These are phyloP conservation scores for Barnettozyma wickerhamii DNA, from an alignment of 805 yeast species.

Conservation along the genomic window DNA sequence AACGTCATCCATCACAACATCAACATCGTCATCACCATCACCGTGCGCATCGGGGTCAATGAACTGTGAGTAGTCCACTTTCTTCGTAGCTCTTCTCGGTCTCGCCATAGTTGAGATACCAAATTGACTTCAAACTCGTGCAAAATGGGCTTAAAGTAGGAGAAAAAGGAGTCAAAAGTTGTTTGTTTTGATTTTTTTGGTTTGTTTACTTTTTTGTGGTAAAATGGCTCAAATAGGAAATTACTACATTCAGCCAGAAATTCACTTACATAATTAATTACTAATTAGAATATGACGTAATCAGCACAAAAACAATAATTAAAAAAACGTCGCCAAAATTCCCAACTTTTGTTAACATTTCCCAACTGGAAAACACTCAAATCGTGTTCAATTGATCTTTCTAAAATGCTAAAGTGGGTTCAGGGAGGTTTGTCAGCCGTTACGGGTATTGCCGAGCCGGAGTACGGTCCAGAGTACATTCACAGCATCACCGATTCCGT, in stretches of 20 bases:
- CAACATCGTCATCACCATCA: conserved; percentile 13
- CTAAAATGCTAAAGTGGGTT: conserved; percentile 69
- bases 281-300: no score
- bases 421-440: conserved; percentile 88
- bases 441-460: conserved; percentile 97
- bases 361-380: no score
- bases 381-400: no score
- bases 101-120: conserved; percentile 1
- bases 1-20: conserved; percentile 2
- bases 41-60: conserved; percentile 7
- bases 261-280: no score
- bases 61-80: conserved; percentile 11
- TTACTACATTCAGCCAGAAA: neutral
- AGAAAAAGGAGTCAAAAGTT: no score
- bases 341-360: neutral
- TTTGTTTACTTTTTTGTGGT: no score
- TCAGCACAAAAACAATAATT: no score
- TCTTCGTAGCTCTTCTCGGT: conserved; percentile 8
- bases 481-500: conserved; percentile 72
- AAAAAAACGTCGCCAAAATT: neutral
- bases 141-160: no score
- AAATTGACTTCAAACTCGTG: no score
- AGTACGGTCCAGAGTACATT: conserved; percentile 89
- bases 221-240: neutral
- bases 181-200: no score